Evolutionary conservation across 768 basidiomycete genomes (phyloP).

Genomic region (Albatrellus ellisii): DNA sequence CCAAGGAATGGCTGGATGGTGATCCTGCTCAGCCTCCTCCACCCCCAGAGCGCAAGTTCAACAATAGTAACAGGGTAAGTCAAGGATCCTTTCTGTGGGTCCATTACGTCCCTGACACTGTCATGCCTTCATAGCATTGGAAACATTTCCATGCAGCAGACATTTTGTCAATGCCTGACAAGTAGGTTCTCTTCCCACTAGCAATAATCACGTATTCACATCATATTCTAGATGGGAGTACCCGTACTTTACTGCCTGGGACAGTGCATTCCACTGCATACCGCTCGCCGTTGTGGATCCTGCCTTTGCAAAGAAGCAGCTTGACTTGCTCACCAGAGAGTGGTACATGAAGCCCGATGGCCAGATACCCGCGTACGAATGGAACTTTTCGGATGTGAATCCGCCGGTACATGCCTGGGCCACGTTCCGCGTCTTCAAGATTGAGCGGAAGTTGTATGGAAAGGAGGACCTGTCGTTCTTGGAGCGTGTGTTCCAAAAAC

Average conservation of each 20-base stretch:
- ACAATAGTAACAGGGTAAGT: constrained; percentile 62
- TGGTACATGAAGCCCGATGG: constrained; percentile 99
- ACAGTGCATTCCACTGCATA: constrained; percentile 98
- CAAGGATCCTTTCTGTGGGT: background rate
- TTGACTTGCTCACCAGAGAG: constrained; percentile 90
- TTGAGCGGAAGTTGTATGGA: constrained; percentile 92
- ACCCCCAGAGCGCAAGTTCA: constrained; percentile 73
- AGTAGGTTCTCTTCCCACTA: constrained; percentile 34
- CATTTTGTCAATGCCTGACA: constrained; percentile 98
- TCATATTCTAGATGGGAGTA: constrained; percentile 73
- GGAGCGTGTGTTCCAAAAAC: constrained; percentile 96
- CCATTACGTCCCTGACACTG: background rate
- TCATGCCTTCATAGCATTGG: constrained; percentile 58
- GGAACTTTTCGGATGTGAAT: constrained; percentile 98
- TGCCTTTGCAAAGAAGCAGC: constrained; percentile 92
- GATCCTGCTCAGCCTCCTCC: constrained; percentile 94
- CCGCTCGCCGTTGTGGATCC: constrained; percentile 95
- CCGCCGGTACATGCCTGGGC: constrained; percentile 99
- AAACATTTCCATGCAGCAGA: constrained; percentile 92
- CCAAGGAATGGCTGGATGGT: constrained; percentile 92
- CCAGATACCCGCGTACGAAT: constrained; percentile 97
- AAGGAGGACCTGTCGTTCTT: constrained; percentile 84
- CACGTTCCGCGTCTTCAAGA: constrained; percentile 98
- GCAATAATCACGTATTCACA: background rate
- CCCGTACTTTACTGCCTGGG: constrained; percentile 98